phyloP scores from a whole-genome alignment of 371 early-diverging fungal species.

The Actinomortierella ambigua region DNA sequence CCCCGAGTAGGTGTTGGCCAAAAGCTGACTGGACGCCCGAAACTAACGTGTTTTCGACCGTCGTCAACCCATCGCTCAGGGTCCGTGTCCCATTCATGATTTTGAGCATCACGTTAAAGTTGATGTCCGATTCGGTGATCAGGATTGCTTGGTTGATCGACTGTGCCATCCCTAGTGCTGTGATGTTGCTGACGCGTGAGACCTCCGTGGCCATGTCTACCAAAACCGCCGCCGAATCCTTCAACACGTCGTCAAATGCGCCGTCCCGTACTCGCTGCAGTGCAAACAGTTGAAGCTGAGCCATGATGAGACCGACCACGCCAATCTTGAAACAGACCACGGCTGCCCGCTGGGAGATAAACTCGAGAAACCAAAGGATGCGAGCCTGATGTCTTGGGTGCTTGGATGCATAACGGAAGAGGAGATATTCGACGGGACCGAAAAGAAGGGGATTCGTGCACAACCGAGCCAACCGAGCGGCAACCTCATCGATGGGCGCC shows the following conservation, averaged over 20 bases:
- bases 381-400: neutral
- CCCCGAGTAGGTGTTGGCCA: slow-evolving; percentile 16
- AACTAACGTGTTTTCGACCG: slow-evolving; percentile 12
- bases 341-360: slow-evolving; percentile 18
- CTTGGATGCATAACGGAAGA: too few species aligned
- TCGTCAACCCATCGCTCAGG: slow-evolving; percentile 5
- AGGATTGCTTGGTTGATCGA: slow-evolving; percentile 11
- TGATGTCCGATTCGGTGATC: slow-evolving; percentile 19
- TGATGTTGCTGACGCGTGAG: too few species aligned
- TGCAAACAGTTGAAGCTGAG: neutral
- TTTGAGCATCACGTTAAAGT: slow-evolving; percentile 14
- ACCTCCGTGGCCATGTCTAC: neutral
- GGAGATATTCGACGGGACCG: too few species aligned
- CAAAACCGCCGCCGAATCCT: slow-evolving; percentile 4
- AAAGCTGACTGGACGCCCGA: slow-evolving; percentile 20
- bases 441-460: too few species aligned
- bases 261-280: slow-evolving; percentile 4
- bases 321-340: slow-evolving; percentile 23
- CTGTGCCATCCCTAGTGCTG: slow-evolving; percentile 13
- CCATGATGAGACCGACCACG: slow-evolving; percentile 9
- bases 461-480: too few species aligned
- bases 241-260: slow-evolving; percentile 4
- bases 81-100: slow-evolving; percentile 12
- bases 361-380: slow-evolving; percentile 25
- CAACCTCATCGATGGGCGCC: too few species aligned